These are phyloP conservation scores for Biscutella laevigata DNA, from an alignment of 441 rosid genomes.

Conservation along the genomic window DNA sequence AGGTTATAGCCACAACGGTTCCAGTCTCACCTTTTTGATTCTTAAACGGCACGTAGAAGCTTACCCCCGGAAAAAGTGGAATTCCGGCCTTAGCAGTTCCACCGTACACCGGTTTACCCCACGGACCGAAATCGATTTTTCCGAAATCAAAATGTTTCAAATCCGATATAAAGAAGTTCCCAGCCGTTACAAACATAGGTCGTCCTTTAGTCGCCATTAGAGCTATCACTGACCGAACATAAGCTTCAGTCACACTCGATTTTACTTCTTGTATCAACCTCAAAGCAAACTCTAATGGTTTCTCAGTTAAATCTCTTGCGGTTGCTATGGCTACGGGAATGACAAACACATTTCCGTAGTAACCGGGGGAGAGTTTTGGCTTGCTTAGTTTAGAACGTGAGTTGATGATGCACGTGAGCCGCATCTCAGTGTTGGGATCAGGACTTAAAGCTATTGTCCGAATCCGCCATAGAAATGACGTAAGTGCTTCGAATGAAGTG, in stretches of 20 bases:
- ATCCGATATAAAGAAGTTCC: slow-evolving; percentile 21
- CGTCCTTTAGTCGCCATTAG: slow-evolving; percentile 23
- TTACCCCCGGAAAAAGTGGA: slow-evolving; percentile 15
- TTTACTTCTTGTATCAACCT: slow-evolving; percentile 25
- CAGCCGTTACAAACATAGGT: neutral
- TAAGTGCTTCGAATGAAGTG: slow-evolving; percentile 33
- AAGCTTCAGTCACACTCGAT: slow-evolving; percentile 21
- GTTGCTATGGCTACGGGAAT: slow-evolving; percentile 27
- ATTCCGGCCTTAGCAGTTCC: slow-evolving; percentile 24
- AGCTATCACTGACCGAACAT: slow-evolving; percentile 22
- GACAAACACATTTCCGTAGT: slow-evolving; percentile 33
- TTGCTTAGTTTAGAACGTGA: slow-evolving; percentile 27
- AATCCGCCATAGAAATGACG: slow-evolving; percentile 53
- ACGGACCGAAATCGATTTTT: slow-evolving; percentile 24
- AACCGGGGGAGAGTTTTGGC: slow-evolving; percentile 35
- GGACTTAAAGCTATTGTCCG: slow-evolving; percentile 40
- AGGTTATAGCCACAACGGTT: slow-evolving; percentile 23
- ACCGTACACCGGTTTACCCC: slow-evolving; percentile 29
- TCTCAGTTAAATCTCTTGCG: slow-evolving; percentile 20
- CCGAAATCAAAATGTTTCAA: slow-evolving; percentile 17
- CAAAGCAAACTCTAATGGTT: slow-evolving; percentile 31
- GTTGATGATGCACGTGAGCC: slow-evolving; percentile 28
- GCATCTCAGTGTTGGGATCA: slow-evolving; percentile 34
- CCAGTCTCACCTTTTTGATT: slow-evolving; percentile 27
- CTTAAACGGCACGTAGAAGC: slow-evolving; percentile 17